phyloP scores from a whole-genome alignment of 257 asterid species.

The Oldenlandia corymbosa region DNA sequence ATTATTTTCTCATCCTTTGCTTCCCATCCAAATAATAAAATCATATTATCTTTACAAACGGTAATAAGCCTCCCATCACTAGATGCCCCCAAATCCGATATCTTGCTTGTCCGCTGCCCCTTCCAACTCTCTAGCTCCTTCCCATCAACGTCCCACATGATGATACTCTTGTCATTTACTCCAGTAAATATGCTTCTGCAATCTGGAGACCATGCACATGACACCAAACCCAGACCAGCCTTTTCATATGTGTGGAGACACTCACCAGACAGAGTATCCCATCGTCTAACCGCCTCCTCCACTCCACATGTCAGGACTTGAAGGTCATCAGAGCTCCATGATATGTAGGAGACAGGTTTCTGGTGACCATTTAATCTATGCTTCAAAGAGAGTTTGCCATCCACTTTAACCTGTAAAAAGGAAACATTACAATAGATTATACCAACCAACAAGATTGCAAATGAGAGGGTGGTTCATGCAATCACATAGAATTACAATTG shows the following conservation, averaged over 20 bases:
- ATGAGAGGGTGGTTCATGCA: not conserved
- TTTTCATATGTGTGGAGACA: slow-evolving; percentile 68
- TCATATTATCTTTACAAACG: slow-evolving; percentile 54
- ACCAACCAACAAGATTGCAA: not conserved
- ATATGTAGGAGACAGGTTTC: slow-evolving; percentile 63
- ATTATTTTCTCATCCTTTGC: slow-evolving; percentile 59
- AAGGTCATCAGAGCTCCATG: slow-evolving; percentile 77
- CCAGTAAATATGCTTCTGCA: slow-evolving; percentile 66
- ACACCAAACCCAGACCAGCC: slow-evolving; percentile 62
- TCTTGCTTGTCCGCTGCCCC: slow-evolving; percentile 64
- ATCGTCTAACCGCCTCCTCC: slow-evolving; percentile 72
- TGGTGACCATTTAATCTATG: slow-evolving; percentile 59
- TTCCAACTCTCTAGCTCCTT: slow-evolving; percentile 80
- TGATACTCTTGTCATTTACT: slow-evolving; percentile 71
- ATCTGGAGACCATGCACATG: slow-evolving; percentile 85
- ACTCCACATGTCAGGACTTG: slow-evolving; percentile 86
- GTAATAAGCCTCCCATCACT: slow-evolving; percentile 63
- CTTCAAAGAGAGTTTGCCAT: slow-evolving; percentile 45
- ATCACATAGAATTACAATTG: not conserved
- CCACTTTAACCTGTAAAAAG: slow-evolving; percentile 42
- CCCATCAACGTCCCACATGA: slow-evolving; percentile 83
- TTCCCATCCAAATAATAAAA: slow-evolving; percentile 67
- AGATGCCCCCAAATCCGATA: slow-evolving; percentile 65
- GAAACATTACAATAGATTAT: not conserved
- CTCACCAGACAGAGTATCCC: slow-evolving; percentile 76